phyloP scores from a whole-genome alignment of 2,329 filamentous ascomycete species.

The Waltergamsia citrina region DNA sequence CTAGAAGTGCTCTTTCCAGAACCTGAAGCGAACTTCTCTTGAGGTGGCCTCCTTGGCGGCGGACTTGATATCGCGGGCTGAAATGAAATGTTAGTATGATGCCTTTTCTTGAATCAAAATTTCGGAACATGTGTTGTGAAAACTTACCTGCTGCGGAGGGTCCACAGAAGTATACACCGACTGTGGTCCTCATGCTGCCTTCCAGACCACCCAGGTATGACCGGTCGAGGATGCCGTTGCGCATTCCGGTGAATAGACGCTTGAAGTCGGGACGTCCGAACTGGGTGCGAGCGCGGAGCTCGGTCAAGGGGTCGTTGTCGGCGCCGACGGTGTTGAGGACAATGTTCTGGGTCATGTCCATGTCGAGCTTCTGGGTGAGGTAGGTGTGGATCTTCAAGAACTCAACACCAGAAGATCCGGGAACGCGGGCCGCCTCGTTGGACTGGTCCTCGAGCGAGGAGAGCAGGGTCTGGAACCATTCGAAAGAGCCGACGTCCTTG shows the following conservation, averaged over 20 bases:
- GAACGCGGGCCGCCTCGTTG: slow-evolving; percentile 55
- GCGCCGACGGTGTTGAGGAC: slow-evolving; percentile 91
- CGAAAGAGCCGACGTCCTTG: slow-evolving; percentile 89
- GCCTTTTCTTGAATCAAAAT: background rate
- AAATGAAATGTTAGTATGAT: slow-evolving; percentile 26
- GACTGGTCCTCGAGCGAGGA: slow-evolving; percentile 86
- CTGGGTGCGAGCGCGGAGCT: slow-evolving; percentile 82
- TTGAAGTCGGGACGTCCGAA: slow-evolving; percentile 90
- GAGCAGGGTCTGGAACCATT: slow-evolving; percentile 96
- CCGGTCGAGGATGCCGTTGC: slow-evolving; percentile 75
- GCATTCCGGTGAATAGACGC: slow-evolving; percentile 73
- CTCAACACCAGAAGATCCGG: slow-evolving; percentile 60
- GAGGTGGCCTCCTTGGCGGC: slow-evolving; percentile 66
- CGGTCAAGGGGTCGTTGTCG: slow-evolving; percentile 81
- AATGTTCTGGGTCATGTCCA: slow-evolving; percentile 91
- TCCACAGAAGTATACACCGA: slow-evolving; percentile 97
- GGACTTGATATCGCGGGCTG: slow-evolving; percentile 74
- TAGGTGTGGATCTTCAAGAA: slow-evolving; percentile 98
- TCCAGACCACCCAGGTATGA: slow-evolving; percentile 80
- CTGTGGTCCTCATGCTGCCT: slow-evolving; percentile 66
- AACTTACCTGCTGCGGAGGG: slow-evolving; percentile 59
- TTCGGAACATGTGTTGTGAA: background rate
- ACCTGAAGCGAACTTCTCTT: slow-evolving; percentile 81
- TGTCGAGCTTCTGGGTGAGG: slow-evolving; percentile 85
- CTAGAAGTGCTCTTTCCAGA: slow-evolving; percentile 96